These are phyloP conservation scores for Ilyonectria robusta DNA, from an alignment of 2,329 filamentous ascomycete genomes.

Conservation along the genomic window DNA sequence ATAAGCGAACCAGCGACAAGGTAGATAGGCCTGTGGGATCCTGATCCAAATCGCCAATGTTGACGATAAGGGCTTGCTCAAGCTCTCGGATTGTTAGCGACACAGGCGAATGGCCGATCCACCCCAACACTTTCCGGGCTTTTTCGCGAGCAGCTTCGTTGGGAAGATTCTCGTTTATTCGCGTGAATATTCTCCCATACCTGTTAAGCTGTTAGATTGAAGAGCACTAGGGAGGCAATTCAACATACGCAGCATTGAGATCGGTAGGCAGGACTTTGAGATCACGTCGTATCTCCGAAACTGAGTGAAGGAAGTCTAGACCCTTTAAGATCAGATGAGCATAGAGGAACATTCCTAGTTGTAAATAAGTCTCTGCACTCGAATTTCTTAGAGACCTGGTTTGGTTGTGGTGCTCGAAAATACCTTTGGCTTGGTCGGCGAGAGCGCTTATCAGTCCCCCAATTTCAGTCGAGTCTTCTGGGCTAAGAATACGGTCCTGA, in stretches of 20 bases:
- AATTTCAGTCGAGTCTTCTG: too few species aligned
- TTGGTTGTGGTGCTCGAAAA: too few species aligned
- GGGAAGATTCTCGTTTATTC: slow-evolving; percentile 7
- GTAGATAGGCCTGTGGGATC: slow-evolving; percentile 12
- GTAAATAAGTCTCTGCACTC: too few species aligned
- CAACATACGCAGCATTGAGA: not conserved
- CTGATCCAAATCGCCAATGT: not conserved
- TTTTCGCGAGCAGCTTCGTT: slow-evolving; percentile 6
- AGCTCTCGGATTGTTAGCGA: slow-evolving; percentile 36
- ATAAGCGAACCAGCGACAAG: slow-evolving; percentile 35
- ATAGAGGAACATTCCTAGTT: too few species aligned
- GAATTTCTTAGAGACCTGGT: too few species aligned
- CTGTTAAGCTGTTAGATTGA: not conserved
- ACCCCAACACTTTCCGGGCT: slow-evolving; percentile 34
- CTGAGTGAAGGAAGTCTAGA: too few species aligned
- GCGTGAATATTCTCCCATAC: not conserved
- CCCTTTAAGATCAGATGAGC: too few species aligned
- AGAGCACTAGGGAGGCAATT: too few species aligned
- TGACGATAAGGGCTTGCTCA: slow-evolving; percentile 29
- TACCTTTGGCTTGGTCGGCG: too few species aligned
- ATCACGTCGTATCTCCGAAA: not conserved
- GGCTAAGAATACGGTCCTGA: too few species aligned
- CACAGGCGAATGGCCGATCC: slow-evolving; percentile 37
- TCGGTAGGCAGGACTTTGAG: not conserved
- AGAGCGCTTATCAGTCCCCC: too few species aligned